These are phyloP conservation scores for Sphaerosporella brunnea DNA, from an alignment of 495 filamentous ascomycete genomes.

Conservation along the genomic window DNA sequence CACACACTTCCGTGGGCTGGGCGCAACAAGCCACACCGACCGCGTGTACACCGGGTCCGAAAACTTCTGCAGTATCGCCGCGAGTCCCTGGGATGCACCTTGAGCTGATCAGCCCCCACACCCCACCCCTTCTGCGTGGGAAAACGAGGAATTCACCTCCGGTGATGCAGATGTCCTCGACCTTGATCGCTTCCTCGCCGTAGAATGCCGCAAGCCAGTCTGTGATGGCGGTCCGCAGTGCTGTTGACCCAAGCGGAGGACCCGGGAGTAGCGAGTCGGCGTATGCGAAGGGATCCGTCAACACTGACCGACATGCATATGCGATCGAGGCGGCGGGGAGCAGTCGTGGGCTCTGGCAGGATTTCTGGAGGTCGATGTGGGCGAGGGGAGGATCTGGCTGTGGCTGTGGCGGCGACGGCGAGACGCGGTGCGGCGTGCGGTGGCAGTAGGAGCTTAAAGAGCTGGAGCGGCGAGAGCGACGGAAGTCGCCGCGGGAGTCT, in stretches of 20 bases:
- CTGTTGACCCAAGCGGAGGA: constrained; percentile 53
- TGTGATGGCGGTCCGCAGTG: constrained; percentile 45
- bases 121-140: too few relatives aligned
- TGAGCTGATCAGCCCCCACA: too few relatives aligned
- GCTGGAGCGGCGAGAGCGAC: neutral
- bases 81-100: constrained; percentile 54
- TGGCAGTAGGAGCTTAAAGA: neutral
- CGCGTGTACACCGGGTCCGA: constrained; percentile 59
- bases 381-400: too few relatives aligned
- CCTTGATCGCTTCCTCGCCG: constrained; percentile 25
- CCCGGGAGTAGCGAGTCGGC: constrained; percentile 51
- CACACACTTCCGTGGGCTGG: constrained; percentile 58
- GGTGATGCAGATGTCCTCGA: constrained; percentile 55
- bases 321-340: constrained; percentile 43
- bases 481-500: too few relatives aligned
- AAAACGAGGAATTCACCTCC: constrained; percentile 35
- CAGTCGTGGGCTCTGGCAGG: constrained; percentile 27
- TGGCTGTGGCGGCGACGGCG: neutral
- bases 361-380: constrained; percentile 12
- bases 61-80: constrained; percentile 53
- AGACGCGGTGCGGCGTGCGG: neutral
- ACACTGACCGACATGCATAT: constrained; percentile 35
- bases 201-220: constrained; percentile 52
- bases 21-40: constrained; percentile 60
- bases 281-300: constrained; percentile 40